A percentile compares a stretch with the other conserved stretches of the same genome.
Conservation (phyloP, 108 stramenopile genomes). For the Stephanodiscus minutulus region DNA sequence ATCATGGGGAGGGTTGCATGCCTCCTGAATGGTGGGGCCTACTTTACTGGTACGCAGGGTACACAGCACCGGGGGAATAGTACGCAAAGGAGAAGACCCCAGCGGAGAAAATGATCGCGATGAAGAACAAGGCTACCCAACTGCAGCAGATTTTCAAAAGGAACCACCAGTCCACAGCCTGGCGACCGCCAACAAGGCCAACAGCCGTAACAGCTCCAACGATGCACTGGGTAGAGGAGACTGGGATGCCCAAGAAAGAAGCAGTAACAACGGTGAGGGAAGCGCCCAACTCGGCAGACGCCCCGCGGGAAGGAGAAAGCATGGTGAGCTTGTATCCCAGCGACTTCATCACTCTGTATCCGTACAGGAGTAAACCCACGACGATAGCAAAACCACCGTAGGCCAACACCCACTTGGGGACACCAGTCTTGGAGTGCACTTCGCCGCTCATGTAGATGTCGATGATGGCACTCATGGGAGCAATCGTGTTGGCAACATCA, state of each 20-base stretch:
- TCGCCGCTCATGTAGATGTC: slow-evolving; percentile 53
- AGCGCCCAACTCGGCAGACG: slow-evolving; percentile 61
- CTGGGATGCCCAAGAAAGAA: slow-evolving; percentile 60
- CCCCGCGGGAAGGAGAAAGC: slow-evolving; percentile 65
- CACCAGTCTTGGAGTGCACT: slow-evolving; percentile 21
- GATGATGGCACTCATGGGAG: slow-evolving; percentile 62
- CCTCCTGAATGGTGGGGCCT: too few species aligned
- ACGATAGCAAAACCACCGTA: slow-evolving; percentile 64
- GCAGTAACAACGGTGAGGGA: slow-evolving; percentile 66
- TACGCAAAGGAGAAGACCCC: slow-evolving; percentile 40
- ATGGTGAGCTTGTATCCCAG: slow-evolving; percentile 57
- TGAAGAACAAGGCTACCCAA: slow-evolving; percentile 59
- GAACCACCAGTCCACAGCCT: slow-evolving; percentile 50
- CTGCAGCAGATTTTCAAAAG: slow-evolving; percentile 39
- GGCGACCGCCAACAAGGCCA: slow-evolving; percentile 52
- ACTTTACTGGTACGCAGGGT: not conserved
- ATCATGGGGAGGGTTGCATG: too few species aligned
- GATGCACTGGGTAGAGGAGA: slow-evolving; percentile 74
- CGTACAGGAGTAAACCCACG: slow-evolving; percentile 60
- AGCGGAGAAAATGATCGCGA: slow-evolving; percentile 42
- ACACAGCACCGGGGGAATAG: not conserved
- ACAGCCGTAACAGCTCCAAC: slow-evolving; percentile 67
- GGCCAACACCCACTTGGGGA: slow-evolving; percentile 63
- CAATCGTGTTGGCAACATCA: slow-evolving; percentile 75
- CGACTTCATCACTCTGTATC: slow-evolving; percentile 55